phyloP scores from a whole-genome alignment of 345 rosid genomes.

The Aurinia saxatilis region DNA sequence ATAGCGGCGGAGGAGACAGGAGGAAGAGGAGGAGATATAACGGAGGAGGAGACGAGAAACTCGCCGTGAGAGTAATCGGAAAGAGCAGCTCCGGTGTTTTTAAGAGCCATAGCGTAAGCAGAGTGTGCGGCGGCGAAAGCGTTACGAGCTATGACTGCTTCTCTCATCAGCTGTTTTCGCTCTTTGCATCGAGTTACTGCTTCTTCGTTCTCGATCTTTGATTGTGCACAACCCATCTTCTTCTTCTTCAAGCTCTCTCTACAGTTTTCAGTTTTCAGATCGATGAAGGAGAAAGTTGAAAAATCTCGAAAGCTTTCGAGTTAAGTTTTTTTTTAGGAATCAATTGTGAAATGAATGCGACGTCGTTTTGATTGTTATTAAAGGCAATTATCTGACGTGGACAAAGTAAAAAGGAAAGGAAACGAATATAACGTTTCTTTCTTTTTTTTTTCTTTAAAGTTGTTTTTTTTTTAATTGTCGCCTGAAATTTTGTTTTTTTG shows the following conservation, averaged over 20 bases:
- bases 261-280: too few relatives aligned
- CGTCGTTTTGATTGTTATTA: constrained; percentile 18
- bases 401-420: constrained; percentile 7
- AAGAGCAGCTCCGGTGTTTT: constrained; percentile 93
- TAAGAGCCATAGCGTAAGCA: constrained; percentile 65
- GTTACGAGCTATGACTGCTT: constrained; percentile 65
- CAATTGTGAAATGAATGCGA: not conserved
- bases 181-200: constrained; percentile 78
- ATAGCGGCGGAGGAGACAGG: constrained; percentile 36
- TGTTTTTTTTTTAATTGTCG: not conserved
- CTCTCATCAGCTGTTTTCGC: constrained; percentile 63
- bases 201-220: constrained; percentile 96
- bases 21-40: constrained; percentile 17
- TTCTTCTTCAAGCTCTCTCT: not conserved
- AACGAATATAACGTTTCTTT: constrained; percentile 22
- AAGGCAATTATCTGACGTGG: constrained; percentile 13
- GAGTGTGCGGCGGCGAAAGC: constrained; percentile 98
- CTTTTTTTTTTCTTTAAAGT: not conserved
- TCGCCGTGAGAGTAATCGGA: constrained; percentile 79
- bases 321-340: not conserved
- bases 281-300: not conserved
- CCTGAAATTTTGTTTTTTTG: not conserved
- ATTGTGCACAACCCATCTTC: constrained; percentile 83
- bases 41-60: constrained; percentile 26
- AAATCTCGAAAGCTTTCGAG: not conserved